Conservation (phyloP, 208 protist genomes). For the Balamuthia mandrillaris region DNA sequence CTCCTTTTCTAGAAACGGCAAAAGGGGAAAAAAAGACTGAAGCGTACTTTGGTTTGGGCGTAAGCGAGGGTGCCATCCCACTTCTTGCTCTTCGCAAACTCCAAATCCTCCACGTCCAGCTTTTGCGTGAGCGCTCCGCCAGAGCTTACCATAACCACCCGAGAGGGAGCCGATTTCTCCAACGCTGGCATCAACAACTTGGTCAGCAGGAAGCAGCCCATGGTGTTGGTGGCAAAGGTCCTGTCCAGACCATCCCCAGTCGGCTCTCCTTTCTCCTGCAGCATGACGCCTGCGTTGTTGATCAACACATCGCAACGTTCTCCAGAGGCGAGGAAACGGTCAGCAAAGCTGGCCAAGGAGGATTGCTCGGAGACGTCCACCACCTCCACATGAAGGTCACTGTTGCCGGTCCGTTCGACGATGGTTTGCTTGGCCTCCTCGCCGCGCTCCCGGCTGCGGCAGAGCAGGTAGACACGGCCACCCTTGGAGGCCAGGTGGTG, state of each 20-base stretch:
- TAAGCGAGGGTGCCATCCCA: conserved; percentile 17
- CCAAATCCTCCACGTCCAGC: neutral
- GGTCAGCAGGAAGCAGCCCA: conserved; percentile 22
- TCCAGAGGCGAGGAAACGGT: neutral
- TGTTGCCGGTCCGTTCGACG: conserved; percentile 3
- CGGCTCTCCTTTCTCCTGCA: neutral
- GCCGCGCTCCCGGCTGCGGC: neutral
- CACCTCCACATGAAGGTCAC: neutral
- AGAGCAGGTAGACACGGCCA: conserved; percentile 18
- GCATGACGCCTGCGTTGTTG: conserved; percentile 24
- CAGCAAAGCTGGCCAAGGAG: neutral
- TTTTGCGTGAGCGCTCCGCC: conserved; percentile 21
- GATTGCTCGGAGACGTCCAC: neutral
- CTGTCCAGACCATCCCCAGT: conserved; percentile 11
- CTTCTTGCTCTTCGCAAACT: neutral
- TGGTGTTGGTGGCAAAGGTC: conserved; percentile 25
- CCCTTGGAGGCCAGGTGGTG: neutral
- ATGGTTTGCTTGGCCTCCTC: neutral
- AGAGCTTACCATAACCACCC: conserved; percentile 5
- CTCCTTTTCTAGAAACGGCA: neutral
- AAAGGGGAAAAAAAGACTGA: neutral
- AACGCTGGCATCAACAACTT: neutral
- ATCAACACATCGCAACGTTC: conserved; percentile 3
- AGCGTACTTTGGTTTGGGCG: conserved; percentile 5
- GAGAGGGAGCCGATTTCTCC: neutral